Percentiles rank a stretch among this genome's conserved stretches.
Evolutionary conservation across 768 basidiomycete genomes (phyloP).

Genomic region (Pisolithus tinctorius): DNA sequence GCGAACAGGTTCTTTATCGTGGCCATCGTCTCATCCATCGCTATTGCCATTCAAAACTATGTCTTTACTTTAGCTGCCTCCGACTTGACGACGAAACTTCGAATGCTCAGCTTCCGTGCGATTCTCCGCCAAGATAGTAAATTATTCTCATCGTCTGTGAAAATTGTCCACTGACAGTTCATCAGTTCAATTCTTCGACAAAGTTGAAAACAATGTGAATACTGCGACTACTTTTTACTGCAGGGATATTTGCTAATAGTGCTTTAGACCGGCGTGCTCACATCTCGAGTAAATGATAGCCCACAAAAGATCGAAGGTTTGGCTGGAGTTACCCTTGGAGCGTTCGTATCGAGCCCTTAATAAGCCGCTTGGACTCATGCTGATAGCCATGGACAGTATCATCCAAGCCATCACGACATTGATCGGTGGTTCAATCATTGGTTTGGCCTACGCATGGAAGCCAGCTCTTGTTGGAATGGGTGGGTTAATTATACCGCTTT

Average conservation of each 20-base stretch:
- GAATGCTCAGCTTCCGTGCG: slow-evolving; percentile 66
- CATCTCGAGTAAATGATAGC: slow-evolving; percentile 73
- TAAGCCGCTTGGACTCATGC: slow-evolving; percentile 26
- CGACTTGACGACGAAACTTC: slow-evolving; percentile 60
- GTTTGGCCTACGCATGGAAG: slow-evolving; percentile 72
- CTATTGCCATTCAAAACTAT: slow-evolving; percentile 65
- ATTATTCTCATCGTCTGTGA: slow-evolving; percentile 7
- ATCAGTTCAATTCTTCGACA: slow-evolving; percentile 81
- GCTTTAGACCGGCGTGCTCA: slow-evolving; percentile 71
- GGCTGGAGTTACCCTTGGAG: slow-evolving; percentile 82
- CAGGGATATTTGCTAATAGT: not conserved
- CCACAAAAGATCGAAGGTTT: slow-evolving; percentile 87
- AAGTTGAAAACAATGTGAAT: slow-evolving; percentile 70
- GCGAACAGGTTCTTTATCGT: slow-evolving; percentile 67
- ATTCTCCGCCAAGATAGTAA: slow-evolving; percentile 83
- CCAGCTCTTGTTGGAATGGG: slow-evolving; percentile 81
- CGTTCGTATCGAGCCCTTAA: slow-evolving; percentile 32
- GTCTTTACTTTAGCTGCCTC: slow-evolving; percentile 66
- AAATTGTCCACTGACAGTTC: not conserved
- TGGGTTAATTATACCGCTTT: slow-evolving; percentile 20
- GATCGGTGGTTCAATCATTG: slow-evolving; percentile 65
- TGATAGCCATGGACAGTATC: slow-evolving; percentile 43
- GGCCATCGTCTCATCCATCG: slow-evolving; percentile 55
- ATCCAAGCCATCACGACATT: slow-evolving; percentile 73
- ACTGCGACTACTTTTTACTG: not conserved